Evolutionary conservation across 176 grass and related monocot species (phyloP).

Genomic region (Ananas comosus): DNA sequence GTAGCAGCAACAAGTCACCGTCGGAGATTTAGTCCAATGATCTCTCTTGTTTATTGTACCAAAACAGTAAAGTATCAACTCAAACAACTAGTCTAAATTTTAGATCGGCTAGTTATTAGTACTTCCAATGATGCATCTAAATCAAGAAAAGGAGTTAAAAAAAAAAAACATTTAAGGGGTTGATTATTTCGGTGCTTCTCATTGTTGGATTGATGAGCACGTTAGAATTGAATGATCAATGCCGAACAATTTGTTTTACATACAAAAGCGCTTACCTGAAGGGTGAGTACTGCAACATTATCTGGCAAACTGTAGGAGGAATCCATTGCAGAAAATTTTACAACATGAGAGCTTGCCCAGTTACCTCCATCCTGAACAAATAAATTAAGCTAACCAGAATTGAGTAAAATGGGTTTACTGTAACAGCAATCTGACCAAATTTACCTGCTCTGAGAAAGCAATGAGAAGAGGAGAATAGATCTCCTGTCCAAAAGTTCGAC

Average conservation of each 20-base stretch:
- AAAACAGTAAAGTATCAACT: too few relatives aligned
- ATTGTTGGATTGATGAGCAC: too few relatives aligned
- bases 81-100: too few relatives aligned
- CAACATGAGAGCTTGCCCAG: constrained; percentile 64
- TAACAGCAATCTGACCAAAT: neutral
- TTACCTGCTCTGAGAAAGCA: constrained; percentile 85
- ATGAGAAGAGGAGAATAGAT: constrained; percentile 93
- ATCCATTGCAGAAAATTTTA: constrained; percentile 75
- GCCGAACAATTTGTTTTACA: neutral
- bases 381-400: constrained; percentile 18
- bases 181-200: too few relatives aligned
- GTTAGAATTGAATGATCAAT: too few relatives aligned
- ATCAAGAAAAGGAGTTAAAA: too few relatives aligned
- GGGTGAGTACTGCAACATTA: constrained; percentile 87
- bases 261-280: constrained; percentile 43
- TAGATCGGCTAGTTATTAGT: too few relatives aligned
- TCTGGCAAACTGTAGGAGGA: constrained; percentile 81
- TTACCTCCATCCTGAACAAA: constrained; percentile 56
- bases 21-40: too few relatives aligned
- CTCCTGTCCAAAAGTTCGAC: constrained; percentile 84
- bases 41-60: too few relatives aligned
- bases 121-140: too few relatives aligned
- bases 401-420: neutral
- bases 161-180: too few relatives aligned
- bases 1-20: too few relatives aligned